phyloP scores from a whole-genome alignment of 345 rosid species.

The Citrus trifoliata region DNA sequence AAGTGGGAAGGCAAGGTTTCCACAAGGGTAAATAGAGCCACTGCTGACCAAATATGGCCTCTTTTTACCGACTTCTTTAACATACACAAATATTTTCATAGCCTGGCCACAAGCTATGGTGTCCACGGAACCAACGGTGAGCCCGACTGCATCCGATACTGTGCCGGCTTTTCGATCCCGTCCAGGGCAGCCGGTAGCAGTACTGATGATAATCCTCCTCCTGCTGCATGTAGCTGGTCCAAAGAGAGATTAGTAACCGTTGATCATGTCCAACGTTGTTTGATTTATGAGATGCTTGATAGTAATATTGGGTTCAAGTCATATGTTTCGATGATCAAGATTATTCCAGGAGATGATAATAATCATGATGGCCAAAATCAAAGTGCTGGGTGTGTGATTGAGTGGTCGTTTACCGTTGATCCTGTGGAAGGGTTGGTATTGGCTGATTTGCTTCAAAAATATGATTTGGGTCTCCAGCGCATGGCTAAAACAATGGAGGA shows the following conservation, averaged over 20 bases:
- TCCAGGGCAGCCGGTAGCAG: not conserved
- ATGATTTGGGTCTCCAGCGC: constrained; percentile 28
- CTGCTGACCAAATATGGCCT: constrained; percentile 46
- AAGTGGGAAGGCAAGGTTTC: constrained; percentile 55
- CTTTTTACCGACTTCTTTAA: constrained; percentile 56
- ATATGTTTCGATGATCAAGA: constrained; percentile 45
- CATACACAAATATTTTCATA: constrained; percentile 45
- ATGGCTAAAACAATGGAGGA: constrained; percentile 41
- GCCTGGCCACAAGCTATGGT: constrained; percentile 38
- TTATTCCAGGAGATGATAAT: constrained; percentile 16
- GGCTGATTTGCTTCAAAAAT: constrained; percentile 39
- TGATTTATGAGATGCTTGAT: constrained; percentile 56
- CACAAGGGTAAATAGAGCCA: constrained; percentile 26
- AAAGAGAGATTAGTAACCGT: constrained; percentile 47
- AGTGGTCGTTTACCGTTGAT: constrained; percentile 57
- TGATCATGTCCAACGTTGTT: constrained; percentile 28
- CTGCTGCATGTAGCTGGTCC: constrained; percentile 32
- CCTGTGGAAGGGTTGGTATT: constrained; percentile 47
- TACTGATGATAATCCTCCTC: not conserved
- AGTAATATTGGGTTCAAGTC: constrained; percentile 55
- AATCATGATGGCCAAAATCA: constrained; percentile 10
- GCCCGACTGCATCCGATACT: constrained; percentile 54
- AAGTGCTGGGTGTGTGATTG: constrained; percentile 45
- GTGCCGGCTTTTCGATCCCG: constrained; percentile 42
- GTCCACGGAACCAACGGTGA: constrained; percentile 54